Evolutionary conservation across 495 filamentous ascomycete species (phyloP), one percentile per base, ranked within the genome.

Genomic region (Penicillium robsamsonii): DNA sequence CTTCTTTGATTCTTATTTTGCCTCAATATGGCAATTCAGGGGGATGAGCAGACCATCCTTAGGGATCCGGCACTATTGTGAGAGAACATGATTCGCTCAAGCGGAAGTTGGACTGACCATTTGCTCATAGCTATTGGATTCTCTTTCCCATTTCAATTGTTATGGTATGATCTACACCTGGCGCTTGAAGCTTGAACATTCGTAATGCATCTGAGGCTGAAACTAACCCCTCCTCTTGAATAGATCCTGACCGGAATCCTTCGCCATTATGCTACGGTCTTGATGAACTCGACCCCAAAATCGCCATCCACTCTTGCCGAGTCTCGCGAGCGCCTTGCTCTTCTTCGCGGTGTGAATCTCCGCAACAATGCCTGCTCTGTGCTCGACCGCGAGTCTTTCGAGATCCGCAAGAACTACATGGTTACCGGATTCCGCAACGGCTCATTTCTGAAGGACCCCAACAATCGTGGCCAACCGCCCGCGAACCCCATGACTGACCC

Each of bases 1-100:
- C 15, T 29, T 37, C 20, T 50, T 52, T 41, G 61, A 80, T 42
- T 18, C 94, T 96, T 86, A 87, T 48, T 69, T 69, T 58, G 87
- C 44, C 41, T 57, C 65, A 81, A 41, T 12, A 98, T 98, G 95
- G 88, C 90, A 42, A 69, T 75, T 58, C 88, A 92, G 79, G 81
- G 89, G 60, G 81, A 88, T 57, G 84, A 88, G 60, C 94, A 98
- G 79, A 92, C 91, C 75, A 97, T 98, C 86, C 89, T 94, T 78
- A 77, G 94, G 82, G 94, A 98, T 92, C 95, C 94, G 63, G 93
- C 96, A 71, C 82, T 98, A 58, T 96, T 97, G 94, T 97, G 74
- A 70, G 82, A 64, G 48, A 50, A 41, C 42, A 42, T 20, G 17
- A 48, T 38, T 44, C 45, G 50, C 31, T 43, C 44, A 13, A 54